Percentiles rank a stretch among this genome's conserved stretches.
These are phyloP conservation scores for Pythium folliculosum DNA, from an alignment of 352 stramenopile species.

Conservation along the genomic window DNA sequence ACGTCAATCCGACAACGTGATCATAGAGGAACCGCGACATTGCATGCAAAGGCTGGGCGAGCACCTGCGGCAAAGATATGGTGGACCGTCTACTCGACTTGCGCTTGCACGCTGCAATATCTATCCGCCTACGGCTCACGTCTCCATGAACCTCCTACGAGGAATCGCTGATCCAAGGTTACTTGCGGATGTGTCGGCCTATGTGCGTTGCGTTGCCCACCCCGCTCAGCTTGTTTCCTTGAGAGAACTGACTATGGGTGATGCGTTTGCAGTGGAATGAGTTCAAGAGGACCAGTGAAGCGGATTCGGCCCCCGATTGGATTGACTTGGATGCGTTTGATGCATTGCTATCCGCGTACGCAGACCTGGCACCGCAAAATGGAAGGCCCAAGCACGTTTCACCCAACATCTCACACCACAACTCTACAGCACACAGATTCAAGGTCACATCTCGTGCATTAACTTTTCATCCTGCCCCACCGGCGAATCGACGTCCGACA, in stretches of 20 bases:
- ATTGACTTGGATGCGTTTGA: slow-evolving; percentile 73
- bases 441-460: not conserved
- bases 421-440: not conserved
- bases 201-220: slow-evolving; percentile 39
- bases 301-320: slow-evolving; percentile 12
- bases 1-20: not conserved
- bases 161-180: slow-evolving; percentile 42
- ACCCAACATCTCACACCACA: not conserved
- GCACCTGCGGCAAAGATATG: slow-evolving; percentile 41
- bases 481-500: not conserved
- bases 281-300: slow-evolving; percentile 34
- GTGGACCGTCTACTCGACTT: slow-evolving; percentile 53
- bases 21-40: slow-evolving; percentile 18
- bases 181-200: slow-evolving; percentile 35
- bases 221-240: no score
- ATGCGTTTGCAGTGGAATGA: slow-evolving; percentile 36
- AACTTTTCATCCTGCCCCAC: slow-evolving; percentile 5
- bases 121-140: slow-evolving; percentile 34
- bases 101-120: slow-evolving; percentile 52
- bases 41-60: slow-evolving; percentile 41
- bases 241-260: not conserved
- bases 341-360: slow-evolving; percentile 41
- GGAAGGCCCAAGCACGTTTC: not conserved
- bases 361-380: not conserved
- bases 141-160: slow-evolving; percentile 35